These are phyloP conservation scores for Rheum nobile DNA, from an alignment of 148 eudicot species.

Conservation along the genomic window DNA sequence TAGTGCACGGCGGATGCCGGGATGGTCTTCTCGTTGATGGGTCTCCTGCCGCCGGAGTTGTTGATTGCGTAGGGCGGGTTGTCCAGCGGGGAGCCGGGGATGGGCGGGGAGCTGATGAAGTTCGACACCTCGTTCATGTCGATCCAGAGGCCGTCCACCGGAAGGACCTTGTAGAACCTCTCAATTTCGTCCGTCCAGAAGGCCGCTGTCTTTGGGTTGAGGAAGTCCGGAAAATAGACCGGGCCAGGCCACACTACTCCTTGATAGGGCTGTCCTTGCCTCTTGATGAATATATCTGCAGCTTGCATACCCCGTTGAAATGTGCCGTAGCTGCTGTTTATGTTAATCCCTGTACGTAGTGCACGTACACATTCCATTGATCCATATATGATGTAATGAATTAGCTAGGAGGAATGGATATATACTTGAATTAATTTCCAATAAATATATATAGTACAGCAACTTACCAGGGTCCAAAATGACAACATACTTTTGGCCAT, in stretches of 20 bases:
- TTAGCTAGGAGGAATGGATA: too few relatives aligned
- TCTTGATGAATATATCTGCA: conserved; percentile 37
- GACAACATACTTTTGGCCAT: conserved; percentile 59
- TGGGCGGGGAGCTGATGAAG: conserved; percentile 17
- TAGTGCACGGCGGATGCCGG: conserved; percentile 25
- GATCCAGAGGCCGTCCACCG: conserved; percentile 33
- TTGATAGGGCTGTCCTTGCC: conserved; percentile 27
- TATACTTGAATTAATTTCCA: too few relatives aligned
- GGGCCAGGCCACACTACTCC: conserved; percentile 49
- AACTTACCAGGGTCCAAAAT: conserved; percentile 78
- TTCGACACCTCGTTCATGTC: conserved; percentile 40
- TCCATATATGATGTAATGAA: too few relatives aligned
- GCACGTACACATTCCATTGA: too few relatives aligned
- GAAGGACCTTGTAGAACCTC: conserved; percentile 18
- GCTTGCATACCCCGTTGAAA: conserved; percentile 28
- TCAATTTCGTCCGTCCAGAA: conserved; percentile 40
- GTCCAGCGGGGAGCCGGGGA: conserved; percentile 24
- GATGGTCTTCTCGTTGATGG: conserved; percentile 26
- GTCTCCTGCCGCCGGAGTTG: conserved; percentile 16
- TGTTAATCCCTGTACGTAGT: conserved; percentile 22
- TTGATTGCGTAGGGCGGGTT: conserved; percentile 50
- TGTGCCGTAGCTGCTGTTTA: conserved; percentile 28
- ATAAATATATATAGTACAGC: too few relatives aligned
- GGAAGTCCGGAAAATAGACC: conserved; percentile 39
- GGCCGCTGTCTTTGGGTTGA: conserved; percentile 24